Percentiles rank a stretch among this genome's conserved stretches.
These are phyloP conservation scores for Metschnikowia cubensis DNA, from an alignment of 805 yeast species.

Conservation along the genomic window DNA sequence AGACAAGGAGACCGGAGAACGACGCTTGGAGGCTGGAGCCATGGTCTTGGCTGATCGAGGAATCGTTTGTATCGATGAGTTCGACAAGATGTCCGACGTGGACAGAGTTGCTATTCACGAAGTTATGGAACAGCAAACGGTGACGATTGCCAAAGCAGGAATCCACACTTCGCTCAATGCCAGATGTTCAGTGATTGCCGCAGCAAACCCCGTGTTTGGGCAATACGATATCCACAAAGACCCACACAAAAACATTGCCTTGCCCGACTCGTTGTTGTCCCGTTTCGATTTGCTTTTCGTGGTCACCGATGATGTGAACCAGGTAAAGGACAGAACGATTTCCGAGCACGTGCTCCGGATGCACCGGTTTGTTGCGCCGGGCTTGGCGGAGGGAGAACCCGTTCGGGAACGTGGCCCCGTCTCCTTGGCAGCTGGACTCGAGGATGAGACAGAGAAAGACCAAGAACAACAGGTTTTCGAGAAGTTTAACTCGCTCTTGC, in stretches of 20 bases:
- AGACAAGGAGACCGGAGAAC: conserved; percentile 95
- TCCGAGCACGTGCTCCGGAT: conserved; percentile 93
- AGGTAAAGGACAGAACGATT: conserved; percentile 75
- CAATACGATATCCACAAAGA: conserved; percentile 94
- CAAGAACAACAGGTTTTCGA: conserved; percentile 71
- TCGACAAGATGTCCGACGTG: conserved; percentile 94
- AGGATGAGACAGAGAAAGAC: conserved; percentile 40
- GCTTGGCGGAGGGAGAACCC: conserved; percentile 90
- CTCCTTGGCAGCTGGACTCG: conserved; percentile 78
- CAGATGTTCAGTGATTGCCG: conserved; percentile 94
- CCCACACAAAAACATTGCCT: conserved; percentile 93
- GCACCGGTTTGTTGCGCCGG: conserved; percentile 86
- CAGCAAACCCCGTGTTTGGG: conserved; percentile 96
- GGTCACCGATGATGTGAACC: conserved; percentile 92
- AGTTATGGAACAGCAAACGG: conserved; percentile 99
- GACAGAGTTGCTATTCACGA: conserved; percentile 98
- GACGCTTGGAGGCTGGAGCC: conserved; percentile 97
- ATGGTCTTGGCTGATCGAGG: conserved; percentile 98
- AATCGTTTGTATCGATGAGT: conserved; percentile 96
- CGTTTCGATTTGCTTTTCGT: conserved; percentile 95
- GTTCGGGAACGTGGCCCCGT: conserved; percentile 71
- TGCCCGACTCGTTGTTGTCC: conserved; percentile 92
- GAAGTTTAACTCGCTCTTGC: conserved; percentile 75
- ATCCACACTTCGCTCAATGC: conserved; percentile 95
- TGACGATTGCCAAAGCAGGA: conserved; percentile 96